Evolutionary conservation across 2,329 filamentous ascomycete genomes (phyloP), one percentile per base, ranked within the genome.

Genomic region (Aureobasidium subglaciale): DNA sequence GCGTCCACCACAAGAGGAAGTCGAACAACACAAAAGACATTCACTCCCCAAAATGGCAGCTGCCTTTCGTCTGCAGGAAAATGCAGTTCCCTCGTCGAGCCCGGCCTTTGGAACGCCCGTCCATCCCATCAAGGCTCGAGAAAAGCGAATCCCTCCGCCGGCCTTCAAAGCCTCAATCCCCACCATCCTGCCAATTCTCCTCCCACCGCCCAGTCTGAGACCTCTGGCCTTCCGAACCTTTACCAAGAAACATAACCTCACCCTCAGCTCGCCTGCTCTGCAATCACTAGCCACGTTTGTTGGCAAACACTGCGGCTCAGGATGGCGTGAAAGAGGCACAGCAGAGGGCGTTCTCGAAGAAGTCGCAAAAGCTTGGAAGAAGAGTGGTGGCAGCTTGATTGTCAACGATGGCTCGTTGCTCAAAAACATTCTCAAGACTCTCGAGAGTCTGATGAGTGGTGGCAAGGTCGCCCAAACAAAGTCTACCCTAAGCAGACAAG

Each of bases 231-330:
- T 99, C 67, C 84, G 93, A 43, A 95, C 89, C 0, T 95, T 99
- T 62, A 99, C 93, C 2, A 96, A 96, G 71, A 99, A 97, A 67
- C 90, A 99, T 73, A 95, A 92, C 63, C 77, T 99, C 56, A 97
- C 91, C 0, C 82, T 99, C 53, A 91, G 88, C 7, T 93, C 92
- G 0, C 84, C 90, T 0, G 90, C 93, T 0, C 76, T 99, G 5
- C 85, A 92, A 69, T 83, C 88, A 43, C 78, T 99, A 29, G 91
- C 93, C 18, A 80, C 82, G 1, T 99, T 99, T 69, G 87, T 99
- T 53, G 95, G 93, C 10, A 86, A 88, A 63, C 87, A 96, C 70
- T 99, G 93, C 69, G 93, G 93, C 30, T 91, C 91, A 56, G 90
- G 85, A 84, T 99, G 93, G 93, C 83, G 92, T 64, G 91, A 97